These are phyloP conservation scores for Lachancea sp. DNA, from an alignment of 805 yeast species.

Conservation along the genomic window DNA sequence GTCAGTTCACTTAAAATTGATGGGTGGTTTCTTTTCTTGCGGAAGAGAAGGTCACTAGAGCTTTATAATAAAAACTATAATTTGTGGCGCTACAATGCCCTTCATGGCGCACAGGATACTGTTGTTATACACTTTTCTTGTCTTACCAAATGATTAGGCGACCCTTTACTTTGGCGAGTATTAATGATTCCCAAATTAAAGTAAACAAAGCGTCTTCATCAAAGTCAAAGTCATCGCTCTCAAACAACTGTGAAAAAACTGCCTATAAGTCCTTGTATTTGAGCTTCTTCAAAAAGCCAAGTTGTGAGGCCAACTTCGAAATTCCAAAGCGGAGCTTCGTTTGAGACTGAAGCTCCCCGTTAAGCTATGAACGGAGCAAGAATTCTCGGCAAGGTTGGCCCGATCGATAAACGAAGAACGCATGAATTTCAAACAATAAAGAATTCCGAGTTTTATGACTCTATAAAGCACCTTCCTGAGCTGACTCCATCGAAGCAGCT, in stretches of 20 bases:
- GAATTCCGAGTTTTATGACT: conserved; percentile 12
- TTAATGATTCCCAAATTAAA: not conserved
- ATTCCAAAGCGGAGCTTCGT: not conserved
- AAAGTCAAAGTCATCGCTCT: too few relatives aligned
- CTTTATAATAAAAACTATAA: too few relatives aligned
- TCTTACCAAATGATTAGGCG: too few relatives aligned
- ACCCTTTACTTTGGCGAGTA: not conserved
- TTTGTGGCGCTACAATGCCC: too few relatives aligned
- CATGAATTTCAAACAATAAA: conserved; percentile 12
- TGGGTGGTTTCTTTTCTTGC: too few relatives aligned
- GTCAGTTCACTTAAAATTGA: too few relatives aligned
- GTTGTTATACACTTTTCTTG: not conserved
- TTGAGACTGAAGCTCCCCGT: not conserved
- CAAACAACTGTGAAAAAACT: too few relatives aligned
- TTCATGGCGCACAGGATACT: too few relatives aligned
- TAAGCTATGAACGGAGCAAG: not conserved
- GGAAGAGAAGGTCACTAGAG: too few relatives aligned
- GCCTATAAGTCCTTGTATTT: too few relatives aligned
- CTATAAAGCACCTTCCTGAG: conserved; percentile 15
- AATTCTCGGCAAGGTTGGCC: conserved; percentile 3
- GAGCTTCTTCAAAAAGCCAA: not conserved
- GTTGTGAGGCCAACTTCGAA: not conserved
- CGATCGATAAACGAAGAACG: conserved; percentile 7
- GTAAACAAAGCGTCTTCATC: not conserved
- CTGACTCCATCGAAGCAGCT: conserved; percentile 14